Evolutionary conservation across 768 basidiomycete species (phyloP).

Genomic region (Hortiboletus campestris): DNA sequence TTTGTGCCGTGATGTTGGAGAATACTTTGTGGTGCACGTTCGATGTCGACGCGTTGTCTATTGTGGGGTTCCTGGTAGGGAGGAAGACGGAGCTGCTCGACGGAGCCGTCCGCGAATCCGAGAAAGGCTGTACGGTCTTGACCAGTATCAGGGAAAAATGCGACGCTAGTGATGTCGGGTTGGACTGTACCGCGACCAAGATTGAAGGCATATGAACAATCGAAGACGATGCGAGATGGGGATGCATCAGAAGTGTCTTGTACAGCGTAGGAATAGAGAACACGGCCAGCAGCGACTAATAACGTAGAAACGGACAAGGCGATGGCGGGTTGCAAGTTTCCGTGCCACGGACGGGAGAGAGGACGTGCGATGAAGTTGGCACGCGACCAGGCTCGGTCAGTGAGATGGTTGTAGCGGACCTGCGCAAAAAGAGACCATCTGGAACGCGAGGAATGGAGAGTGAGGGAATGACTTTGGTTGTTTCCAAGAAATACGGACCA

Average conservation of each 20-base stretch:
- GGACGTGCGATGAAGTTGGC: slow-evolving; percentile 60
- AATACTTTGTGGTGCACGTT: slow-evolving; percentile 19
- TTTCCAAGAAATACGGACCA: slow-evolving; percentile 53
- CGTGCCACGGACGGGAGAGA: slow-evolving; percentile 56
- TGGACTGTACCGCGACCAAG: slow-evolving; percentile 28
- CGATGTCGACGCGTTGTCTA: slow-evolving; percentile 19
- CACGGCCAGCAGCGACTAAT: slow-evolving; percentile 57
- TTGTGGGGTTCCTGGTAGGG: slow-evolving; percentile 5
- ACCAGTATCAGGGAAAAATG: slow-evolving; percentile 46
- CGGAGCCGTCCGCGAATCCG: slow-evolving; percentile 58
- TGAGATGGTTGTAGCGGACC: slow-evolving; percentile 50
- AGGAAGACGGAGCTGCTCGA: slow-evolving; percentile 46
- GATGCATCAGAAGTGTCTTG: slow-evolving; percentile 26
- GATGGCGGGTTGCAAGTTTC: slow-evolving; percentile 54
- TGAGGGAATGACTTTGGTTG: slow-evolving; percentile 55
- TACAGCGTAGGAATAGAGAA: slow-evolving; percentile 59
- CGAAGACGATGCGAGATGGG: slow-evolving; percentile 46
- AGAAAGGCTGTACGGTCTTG: slow-evolving; percentile 47
- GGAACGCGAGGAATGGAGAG: slow-evolving; percentile 43
- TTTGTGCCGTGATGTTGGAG: slow-evolving; percentile 41
- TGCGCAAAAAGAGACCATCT: slow-evolving; percentile 44
- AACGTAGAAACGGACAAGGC: slow-evolving; percentile 55
- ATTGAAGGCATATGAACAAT: slow-evolving; percentile 44
- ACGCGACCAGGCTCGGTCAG: slow-evolving; percentile 53
- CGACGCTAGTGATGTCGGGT: slow-evolving; percentile 55